Evolutionary conservation across 2,329 filamentous ascomycete genomes (phyloP).

Genomic region (Westerdykella aurantiaca): DNA sequence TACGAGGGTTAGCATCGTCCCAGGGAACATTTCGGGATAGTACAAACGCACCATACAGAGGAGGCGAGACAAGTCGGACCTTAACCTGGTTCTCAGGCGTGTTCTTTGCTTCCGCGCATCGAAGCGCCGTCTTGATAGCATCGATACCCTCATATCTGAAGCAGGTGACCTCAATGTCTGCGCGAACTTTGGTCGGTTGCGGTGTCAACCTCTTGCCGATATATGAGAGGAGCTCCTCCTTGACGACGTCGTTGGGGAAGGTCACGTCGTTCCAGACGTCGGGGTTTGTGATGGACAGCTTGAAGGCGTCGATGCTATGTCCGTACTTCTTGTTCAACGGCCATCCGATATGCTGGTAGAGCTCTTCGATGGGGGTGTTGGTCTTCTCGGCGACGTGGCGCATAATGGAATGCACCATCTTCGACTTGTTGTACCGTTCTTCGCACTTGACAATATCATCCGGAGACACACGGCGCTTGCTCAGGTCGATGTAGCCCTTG

Average conservation of each 20-base stretch:
- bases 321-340: conserved; percentile 97
- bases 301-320: conserved; percentile 95
- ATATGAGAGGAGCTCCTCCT: conserved; percentile 87
- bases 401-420: conserved; percentile 99
- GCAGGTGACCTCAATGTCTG: conserved; percentile 69
- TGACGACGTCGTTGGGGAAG: conserved; percentile 79
- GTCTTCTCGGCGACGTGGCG: conserved; percentile 98
- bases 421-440: conserved; percentile 99
- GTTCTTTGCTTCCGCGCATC: conserved; percentile 88
- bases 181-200: conserved; percentile 97
- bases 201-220: conserved; percentile 96
- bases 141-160: conserved; percentile 94
- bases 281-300: conserved; percentile 96
- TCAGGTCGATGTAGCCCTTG: conserved; percentile 99
- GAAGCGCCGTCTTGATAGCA: conserved; percentile 87
- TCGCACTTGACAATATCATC: conserved; percentile 99
- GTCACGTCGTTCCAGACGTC: conserved; percentile 91
- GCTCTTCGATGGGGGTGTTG: conserved; percentile 81
- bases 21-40: no score
- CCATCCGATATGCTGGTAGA: conserved; percentile 95
- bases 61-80: conserved; percentile 96
- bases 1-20: conserved; percentile 14
- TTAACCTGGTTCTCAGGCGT: conserved; percentile 91
- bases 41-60: conserved; percentile 59
- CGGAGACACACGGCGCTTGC: conserved; percentile 93